phyloP scores from a whole-genome alignment of 352 stramenopile genomes.

The Pythium myriotylum region DNA sequence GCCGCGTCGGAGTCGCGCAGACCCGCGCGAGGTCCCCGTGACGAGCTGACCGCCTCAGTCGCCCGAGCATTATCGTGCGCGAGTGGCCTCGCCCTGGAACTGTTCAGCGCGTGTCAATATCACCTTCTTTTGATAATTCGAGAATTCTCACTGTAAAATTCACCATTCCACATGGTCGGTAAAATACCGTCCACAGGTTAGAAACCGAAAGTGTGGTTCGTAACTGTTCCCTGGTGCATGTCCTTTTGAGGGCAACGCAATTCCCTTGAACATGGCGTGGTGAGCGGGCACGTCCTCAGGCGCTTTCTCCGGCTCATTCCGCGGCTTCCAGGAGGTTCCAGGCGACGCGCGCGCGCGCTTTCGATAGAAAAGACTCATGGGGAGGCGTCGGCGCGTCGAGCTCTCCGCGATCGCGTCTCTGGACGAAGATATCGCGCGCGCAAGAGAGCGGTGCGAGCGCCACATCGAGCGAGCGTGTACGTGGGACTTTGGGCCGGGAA shows the following conservation, averaged over 20 bases:
- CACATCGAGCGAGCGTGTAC: constrained; percentile 16
- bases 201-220: neutral
- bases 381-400: constrained; percentile 12
- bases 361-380: constrained; percentile 6
- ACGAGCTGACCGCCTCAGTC: neutral
- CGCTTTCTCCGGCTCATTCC: neutral
- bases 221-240: neutral
- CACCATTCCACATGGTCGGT: neutral
- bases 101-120: neutral
- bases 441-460: constrained; percentile 11
- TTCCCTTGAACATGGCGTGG: neutral
- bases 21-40: neutral
- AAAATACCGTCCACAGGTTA: neutral
- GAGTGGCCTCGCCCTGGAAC: neutral
- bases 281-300: neutral
- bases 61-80: neutral
- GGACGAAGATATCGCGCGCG: constrained; percentile 16
- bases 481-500: neutral
- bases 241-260: neutral
- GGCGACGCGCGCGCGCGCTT: neutral
- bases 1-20: neutral
- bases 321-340: neutral
- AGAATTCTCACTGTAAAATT: neutral
- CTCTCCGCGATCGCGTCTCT: constrained; percentile 22
- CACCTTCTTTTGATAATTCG: constrained; percentile 1